Conservation (phyloP, 2,329 filamentous ascomycete species). For the Annulohypoxylon truncatum region DNA sequence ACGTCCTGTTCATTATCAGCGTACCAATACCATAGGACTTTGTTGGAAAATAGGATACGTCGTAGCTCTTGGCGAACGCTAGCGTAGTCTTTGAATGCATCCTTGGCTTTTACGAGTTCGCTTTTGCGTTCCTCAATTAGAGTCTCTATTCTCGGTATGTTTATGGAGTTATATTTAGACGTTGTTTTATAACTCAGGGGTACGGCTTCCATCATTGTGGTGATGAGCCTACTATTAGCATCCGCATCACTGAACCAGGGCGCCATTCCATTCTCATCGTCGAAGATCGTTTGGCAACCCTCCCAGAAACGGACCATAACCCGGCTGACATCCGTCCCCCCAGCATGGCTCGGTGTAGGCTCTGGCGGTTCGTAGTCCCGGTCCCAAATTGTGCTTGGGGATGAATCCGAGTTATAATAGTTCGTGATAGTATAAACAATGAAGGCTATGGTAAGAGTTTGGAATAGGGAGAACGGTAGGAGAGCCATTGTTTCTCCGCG, state of each 20-base stretch:
- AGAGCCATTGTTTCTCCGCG: too few relatives aligned
- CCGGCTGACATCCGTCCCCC: not conserved
- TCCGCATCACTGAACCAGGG: constrained; percentile 9
- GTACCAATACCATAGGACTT: not conserved
- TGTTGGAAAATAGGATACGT: not conserved
- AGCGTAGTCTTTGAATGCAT: not conserved
- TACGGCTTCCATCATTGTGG: not conserved
- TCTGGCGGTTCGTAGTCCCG: too few relatives aligned
- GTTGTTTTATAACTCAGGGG: not conserved
- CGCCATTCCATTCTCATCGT: not conserved
- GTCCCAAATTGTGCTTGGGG: too few relatives aligned
- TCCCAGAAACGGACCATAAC: not conserved
- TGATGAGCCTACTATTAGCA: not conserved
- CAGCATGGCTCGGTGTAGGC: too few relatives aligned
- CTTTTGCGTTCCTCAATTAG: not conserved
- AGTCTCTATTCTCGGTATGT: not conserved
- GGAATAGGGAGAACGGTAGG: too few relatives aligned
- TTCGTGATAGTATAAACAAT: too few relatives aligned
- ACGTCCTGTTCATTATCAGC: not conserved
- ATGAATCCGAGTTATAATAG: too few relatives aligned
- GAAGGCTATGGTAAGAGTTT: too few relatives aligned
- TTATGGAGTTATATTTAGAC: not conserved
- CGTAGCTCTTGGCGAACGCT: not conserved
- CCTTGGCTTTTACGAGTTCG: not conserved
- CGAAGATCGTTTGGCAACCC: not conserved